Evolutionary conservation across 495 filamentous ascomycete species (phyloP).

Genomic region (Chaetomidium leptoderma): DNA sequence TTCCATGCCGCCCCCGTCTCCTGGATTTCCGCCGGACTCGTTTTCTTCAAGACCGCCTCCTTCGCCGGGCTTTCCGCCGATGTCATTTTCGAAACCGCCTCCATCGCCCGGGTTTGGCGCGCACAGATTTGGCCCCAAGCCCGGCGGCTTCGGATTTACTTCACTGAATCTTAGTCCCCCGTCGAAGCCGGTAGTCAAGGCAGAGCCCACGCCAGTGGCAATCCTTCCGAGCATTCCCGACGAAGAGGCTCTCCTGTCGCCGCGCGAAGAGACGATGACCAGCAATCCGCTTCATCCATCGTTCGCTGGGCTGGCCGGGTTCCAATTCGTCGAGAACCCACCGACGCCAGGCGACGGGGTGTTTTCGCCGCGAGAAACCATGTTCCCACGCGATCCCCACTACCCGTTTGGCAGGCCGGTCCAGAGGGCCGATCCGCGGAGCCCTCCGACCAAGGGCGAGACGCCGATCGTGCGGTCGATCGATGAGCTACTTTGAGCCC

Average conservation of each 20-base stretch:
- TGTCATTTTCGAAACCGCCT: constrained; percentile 30
- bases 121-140: constrained; percentile 28
- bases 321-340: constrained; percentile 47
- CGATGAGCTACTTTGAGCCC: constrained; percentile 47
- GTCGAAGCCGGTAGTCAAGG: constrained; percentile 12
- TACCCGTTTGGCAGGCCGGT: constrained; percentile 43
- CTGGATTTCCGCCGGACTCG: constrained; percentile 19
- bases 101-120: constrained; percentile 42
- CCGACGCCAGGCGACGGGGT: constrained; percentile 43
- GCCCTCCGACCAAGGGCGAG: constrained; percentile 59
- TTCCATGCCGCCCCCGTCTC: constrained; percentile 22
- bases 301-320: constrained; percentile 34
- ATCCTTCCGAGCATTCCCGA: constrained; percentile 32
- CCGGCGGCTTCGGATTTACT: constrained; percentile 32
- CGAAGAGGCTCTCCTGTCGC: constrained; percentile 47
- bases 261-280: constrained; percentile 50
- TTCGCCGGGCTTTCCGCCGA: constrained; percentile 35
- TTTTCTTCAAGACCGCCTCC: constrained; percentile 35
- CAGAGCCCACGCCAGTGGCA: constrained; percentile 25
- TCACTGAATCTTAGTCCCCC: constrained; percentile 27
- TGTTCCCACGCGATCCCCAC: constrained; percentile 49
- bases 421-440: constrained; percentile 55
- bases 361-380: constrained; percentile 49
- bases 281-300: constrained; percentile 48
- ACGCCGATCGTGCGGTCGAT: constrained; percentile 66